Evolutionary conservation across 495 filamentous ascomycete species (phyloP).

Genomic region (Acidomyces sp.): DNA sequence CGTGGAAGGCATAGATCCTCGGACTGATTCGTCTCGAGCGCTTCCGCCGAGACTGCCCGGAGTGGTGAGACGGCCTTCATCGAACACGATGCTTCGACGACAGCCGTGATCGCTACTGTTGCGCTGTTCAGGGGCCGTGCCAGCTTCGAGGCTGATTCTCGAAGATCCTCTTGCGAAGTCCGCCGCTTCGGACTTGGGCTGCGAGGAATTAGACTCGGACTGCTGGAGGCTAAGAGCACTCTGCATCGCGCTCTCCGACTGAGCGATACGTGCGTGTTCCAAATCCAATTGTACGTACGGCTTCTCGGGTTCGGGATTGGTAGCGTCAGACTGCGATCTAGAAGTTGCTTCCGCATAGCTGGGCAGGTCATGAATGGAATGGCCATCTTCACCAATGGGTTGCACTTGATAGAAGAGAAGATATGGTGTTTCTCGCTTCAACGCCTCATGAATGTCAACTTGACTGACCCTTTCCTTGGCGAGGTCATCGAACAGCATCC

Average conservation of each 20-base stretch:
- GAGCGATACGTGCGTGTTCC: not conserved
- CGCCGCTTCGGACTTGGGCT: not conserved
- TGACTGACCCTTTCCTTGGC: constrained; percentile 53
- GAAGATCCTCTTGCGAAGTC: constrained; percentile 7
- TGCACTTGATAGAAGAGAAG: constrained; percentile 90
- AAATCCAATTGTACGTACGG: not conserved
- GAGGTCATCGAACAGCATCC: constrained; percentile 87
- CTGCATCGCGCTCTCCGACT: constrained; percentile 4
- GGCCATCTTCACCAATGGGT: constrained; percentile 57
- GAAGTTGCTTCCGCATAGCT: constrained; percentile 36
- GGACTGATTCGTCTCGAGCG: constrained; percentile 1
- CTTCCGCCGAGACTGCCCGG: constrained; percentile 7
- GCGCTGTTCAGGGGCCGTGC: constrained; percentile 1
- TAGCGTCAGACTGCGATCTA: constrained; percentile 10
- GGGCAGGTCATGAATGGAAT: constrained; percentile 31
- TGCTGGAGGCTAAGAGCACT: not conserved
- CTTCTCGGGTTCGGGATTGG: constrained; percentile 8
- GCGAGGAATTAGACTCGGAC: not conserved
- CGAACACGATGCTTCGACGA: constrained; percentile 11
- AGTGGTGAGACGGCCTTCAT: too few relatives aligned
- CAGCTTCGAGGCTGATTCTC: constrained; percentile 11
- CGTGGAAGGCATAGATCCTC: constrained; percentile 13
- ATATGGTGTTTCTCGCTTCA: constrained; percentile 82
- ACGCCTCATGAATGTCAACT: constrained; percentile 62
- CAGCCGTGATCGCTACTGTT: too few relatives aligned